Percentiles rank a stretch among this genome's conserved stretches.
These are phyloP conservation scores for Debaryomyces singareniensis DNA, from an alignment of 1,139 yeast genomes.

Conservation along the genomic window DNA sequence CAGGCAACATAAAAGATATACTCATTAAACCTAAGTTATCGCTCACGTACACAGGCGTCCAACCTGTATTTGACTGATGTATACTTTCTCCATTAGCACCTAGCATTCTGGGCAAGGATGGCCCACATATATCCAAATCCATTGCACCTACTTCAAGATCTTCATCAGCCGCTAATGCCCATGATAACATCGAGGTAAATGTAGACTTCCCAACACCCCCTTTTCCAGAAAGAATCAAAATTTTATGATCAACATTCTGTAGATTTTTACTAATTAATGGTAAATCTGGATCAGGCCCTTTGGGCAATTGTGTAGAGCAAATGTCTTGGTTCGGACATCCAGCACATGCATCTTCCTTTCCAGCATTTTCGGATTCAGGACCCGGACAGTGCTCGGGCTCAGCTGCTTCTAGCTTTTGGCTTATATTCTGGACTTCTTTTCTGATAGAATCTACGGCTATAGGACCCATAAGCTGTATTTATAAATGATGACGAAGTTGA, in stretches of 20 bases:
- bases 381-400: conserved; percentile 99
- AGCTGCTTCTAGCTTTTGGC: conserved; percentile 36
- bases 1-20: conserved; percentile 92
- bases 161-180: conserved; percentile 93
- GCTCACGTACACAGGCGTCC: conserved; percentile 95
- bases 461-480: conserved; percentile 16
- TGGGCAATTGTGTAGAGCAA: conserved; percentile 76
- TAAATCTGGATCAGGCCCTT: conserved; percentile 94
- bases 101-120: conserved; percentile 90
- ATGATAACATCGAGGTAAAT: conserved; percentile 86
- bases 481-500: background rate
- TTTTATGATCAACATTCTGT: conserved; percentile 67
- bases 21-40: conserved; percentile 96
- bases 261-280: conserved; percentile 70
- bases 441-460: conserved; percentile 10
- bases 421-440: conserved; percentile 10
- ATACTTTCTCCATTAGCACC: conserved; percentile 86
- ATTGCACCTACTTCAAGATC: conserved; percentile 88
- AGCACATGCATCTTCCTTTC: conserved; percentile 85
- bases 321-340: conserved; percentile 94
- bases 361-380: conserved; percentile 90
- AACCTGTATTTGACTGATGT: conserved; percentile 86
- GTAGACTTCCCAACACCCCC: conserved; percentile 99
- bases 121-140: conserved; percentile 98
- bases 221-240: conserved; percentile 85